Base-by-base conservation (phyloP, 2,329 filamentous ascomycete genomes). In the Microdochium bolleyi region DNA sequence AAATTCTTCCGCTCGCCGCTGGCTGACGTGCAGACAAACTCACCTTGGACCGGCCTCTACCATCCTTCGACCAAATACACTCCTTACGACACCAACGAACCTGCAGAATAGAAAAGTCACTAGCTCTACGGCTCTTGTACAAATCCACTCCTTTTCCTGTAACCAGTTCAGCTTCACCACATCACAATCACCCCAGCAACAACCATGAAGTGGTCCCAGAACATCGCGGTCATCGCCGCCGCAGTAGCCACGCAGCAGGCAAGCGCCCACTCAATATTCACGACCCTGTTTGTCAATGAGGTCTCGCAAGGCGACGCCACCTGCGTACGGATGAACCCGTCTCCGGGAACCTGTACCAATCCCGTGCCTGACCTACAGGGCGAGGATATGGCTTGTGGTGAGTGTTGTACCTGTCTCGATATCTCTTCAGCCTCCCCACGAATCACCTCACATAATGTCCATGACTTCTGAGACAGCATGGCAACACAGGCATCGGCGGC, bases 301-400 rank as follows among this genome's bases (percentile, higher is more conserved):
- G 68, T 76, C 49, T 76, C 79, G 60, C 83, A 89, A 67, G 87
- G 87, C 55, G 83, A 88, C 62, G 87, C 81, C 27, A 85, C 83
- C 24, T 89, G 85, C 61, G 77, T 91, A 50, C 83, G 87, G 44
- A 86, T 87, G 79, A 80, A 80, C 52, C 73, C 69, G 41, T 70
- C 81, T 52, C 68, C 73, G 2, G 64, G 67, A 7, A 77, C 73
- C 0, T 74, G 79, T 50, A 86, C 78, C 4, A 67, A 65, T 34
- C 87, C 86, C 25, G 74, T 90, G 51, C 69, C 70, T 3, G 73
- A 79, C 55, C 65, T 89, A 16, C 64, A 68, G 14, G 82, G 79
- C 58, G 66, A 76, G 25, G 82, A 83, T 56, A 86, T 90, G 81
- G 84, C 85, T 37, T 91, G 87, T 64, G 87, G 85, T 85, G 74